Evolutionary conservation across 257 asterid species (phyloP), one percentile per base, ranked within the genome.

Genomic region (Solanum tacnaense): DNA sequence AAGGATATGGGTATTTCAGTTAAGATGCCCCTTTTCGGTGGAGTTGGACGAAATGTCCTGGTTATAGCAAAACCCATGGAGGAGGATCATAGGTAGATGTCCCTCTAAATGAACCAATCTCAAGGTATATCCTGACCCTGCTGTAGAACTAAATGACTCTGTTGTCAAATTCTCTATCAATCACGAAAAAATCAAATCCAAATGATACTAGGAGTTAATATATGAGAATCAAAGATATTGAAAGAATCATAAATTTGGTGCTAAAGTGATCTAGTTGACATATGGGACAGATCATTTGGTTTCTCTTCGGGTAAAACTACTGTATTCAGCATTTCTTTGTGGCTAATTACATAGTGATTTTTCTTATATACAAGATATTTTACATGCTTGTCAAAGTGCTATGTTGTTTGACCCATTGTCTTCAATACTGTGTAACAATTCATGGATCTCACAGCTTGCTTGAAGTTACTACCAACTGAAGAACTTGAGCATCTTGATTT

Each of bases 391-490:
- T 82, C 86, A 49, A 82, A 49, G 12, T 49, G 86, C 18, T 82
- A 38, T 74, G 41, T 56, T 62, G 65, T 88, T 74, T 83, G 79
- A 39, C 72, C 34, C 27, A 78, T n/a, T 85, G 39, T 32, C 67
- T 25, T 68, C 35, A 44, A 21, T 84, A 32, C 34, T 88, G 39
- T 81, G 27, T 49, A 29, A 81, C 41, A 18, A 49, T 29, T 49
- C 70, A 49, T 82, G 44, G 41, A 49, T 82, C 85, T 82, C 12
- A 10, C 93, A 96, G 99, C 90, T 82, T 97, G 99, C 91, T 91
- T 97, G 94, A 93, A 94, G 92, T 95, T 96, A 89, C 93, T 94
- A 86, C 93, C 98, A 68, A 89, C 94, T 71, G 98, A 96, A 93
- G 98, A 96, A 86, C 98, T 97, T 72, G 95, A 93, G 91, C 95